Percentiles rank a stretch among this genome's conserved stretches.
phyloP scores from a whole-genome alignment of 306 rosid genomes.

The Carpinus viminea region DNA sequence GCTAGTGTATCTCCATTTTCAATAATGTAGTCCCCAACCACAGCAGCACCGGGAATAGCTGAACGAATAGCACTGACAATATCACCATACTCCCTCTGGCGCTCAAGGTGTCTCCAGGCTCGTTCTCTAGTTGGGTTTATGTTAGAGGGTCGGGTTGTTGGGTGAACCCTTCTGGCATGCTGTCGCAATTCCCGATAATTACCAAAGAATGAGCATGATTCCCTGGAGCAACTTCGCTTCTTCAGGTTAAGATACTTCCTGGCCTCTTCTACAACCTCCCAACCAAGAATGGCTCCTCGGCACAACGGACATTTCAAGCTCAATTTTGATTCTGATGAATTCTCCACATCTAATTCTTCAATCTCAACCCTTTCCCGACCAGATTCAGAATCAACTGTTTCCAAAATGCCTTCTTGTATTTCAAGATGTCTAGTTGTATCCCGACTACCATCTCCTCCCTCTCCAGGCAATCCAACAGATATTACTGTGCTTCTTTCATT shows the following conservation, averaged over 20 bases:
- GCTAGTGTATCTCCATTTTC: conserved; percentile 80
- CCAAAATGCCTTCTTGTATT: conserved; percentile 62
- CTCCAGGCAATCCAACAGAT: conserved; percentile 69
- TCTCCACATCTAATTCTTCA: conserved; percentile 59
- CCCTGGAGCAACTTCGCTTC: conserved; percentile 91
- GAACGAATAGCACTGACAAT: conserved; percentile 88
- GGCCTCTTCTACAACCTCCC: conserved; percentile 90
- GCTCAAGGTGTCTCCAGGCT: conserved; percentile 82
- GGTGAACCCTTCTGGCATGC: conserved; percentile 92
- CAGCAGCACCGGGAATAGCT: conserved; percentile 82
- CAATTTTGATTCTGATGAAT: conserved; percentile 58
- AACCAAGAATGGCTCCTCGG: conserved; percentile 70
- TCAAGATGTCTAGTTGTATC: conserved; percentile 64
- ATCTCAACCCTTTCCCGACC: conserved; percentile 62
- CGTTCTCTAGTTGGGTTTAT: conserved; percentile 79
- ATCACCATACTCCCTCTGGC: conserved; percentile 86
- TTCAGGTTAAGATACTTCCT: conserved; percentile 79
- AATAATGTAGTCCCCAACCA: conserved; percentile 81
- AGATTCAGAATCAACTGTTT: conserved; percentile 72
- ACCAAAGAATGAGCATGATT: conserved; percentile 80
- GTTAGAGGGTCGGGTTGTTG: conserved; percentile 69
- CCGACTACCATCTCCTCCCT: conserved; percentile 57
- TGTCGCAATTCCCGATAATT: conserved; percentile 83
- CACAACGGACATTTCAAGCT: conserved; percentile 84
- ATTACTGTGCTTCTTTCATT: conserved; percentile 64